Percentiles rank a stretch among this genome's conserved stretches.
Conservation (phyloP, 192 early-diverging fungal genomes). For the Powellomyces hirtus region DNA sequence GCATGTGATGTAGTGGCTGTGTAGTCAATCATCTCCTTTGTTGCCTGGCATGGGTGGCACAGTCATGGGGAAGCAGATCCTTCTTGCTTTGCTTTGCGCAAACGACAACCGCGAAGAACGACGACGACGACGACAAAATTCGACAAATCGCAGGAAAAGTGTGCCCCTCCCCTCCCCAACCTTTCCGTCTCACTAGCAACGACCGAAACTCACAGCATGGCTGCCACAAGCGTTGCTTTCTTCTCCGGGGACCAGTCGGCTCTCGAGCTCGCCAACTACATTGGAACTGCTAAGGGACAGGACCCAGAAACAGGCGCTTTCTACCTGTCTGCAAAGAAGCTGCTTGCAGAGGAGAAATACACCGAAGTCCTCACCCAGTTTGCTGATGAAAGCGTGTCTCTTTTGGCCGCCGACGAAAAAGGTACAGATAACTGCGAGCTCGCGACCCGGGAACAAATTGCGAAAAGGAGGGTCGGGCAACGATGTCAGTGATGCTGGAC, state of each 20-base stretch:
- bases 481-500: too few relatives aligned
- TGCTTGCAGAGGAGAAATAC: conserved; percentile 60
- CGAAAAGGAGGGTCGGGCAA: too few relatives aligned
- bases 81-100: neutral
- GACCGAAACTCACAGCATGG: neutral
- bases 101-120: too few relatives aligned
- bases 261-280: conserved; percentile 68
- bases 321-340: conserved; percentile 30
- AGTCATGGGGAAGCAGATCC: neutral
- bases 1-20: too few relatives aligned
- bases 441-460: too few relatives aligned
- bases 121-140: too few relatives aligned
- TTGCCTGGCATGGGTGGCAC: too few relatives aligned
- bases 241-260: conserved; percentile 34
- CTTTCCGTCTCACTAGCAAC: neutral
- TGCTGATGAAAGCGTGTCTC: conserved; percentile 50
- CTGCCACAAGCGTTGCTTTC: conserved; percentile 27
- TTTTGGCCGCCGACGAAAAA: conserved; percentile 58
- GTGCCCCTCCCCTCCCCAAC: too few relatives aligned
- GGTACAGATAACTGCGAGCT: too few relatives aligned
- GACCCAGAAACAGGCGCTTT: conserved; percentile 41
- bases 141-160: too few relatives aligned
- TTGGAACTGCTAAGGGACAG: conserved; percentile 57
- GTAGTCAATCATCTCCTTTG: too few relatives aligned
- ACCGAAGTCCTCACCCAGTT: conserved; percentile 55